A percentile compares a stretch with the other conserved stretches of the same genome.
These are phyloP conservation scores for Cryptococcus hybrid DNA, from an alignment of 1,284 basidiomycete species.

Conservation along the genomic window DNA sequence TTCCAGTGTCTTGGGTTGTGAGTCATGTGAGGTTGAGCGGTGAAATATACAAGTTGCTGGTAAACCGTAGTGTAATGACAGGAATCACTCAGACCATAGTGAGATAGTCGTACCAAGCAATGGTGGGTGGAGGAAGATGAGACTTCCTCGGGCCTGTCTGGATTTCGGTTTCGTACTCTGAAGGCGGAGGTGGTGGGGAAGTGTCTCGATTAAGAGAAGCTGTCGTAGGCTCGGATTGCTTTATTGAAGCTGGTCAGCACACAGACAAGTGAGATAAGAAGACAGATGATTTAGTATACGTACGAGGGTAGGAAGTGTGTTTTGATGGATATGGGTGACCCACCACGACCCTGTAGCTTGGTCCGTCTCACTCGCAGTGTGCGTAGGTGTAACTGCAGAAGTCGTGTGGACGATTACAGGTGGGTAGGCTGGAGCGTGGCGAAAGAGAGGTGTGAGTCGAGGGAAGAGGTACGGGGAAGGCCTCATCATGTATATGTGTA, in stretches of 20 bases:
- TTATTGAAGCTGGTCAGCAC: too few relatives aligned
- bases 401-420: background rate
- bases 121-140: slow-evolving; percentile 13
- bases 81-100: slow-evolving; percentile 13
- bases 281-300: background rate
- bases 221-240: too few relatives aligned
- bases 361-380: background rate
- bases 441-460: slow-evolving; percentile 9
- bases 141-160: background rate
- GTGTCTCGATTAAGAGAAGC: too few relatives aligned
- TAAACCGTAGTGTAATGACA: background rate
- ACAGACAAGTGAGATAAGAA: too few relatives aligned
- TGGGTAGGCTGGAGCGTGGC: background rate
- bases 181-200: background rate
- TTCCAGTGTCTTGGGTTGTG: too few relatives aligned
- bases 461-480: slow-evolving; percentile 18
- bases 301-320: background rate
- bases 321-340: too few relatives aligned
- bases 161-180: background rate
- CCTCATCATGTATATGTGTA: slow-evolving; percentile 11
- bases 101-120: slow-evolving; percentile 21
- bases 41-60: too few relatives aligned
- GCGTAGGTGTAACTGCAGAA: background rate
- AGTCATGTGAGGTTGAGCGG: too few relatives aligned
- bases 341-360: too few relatives aligned